phyloP scores from a whole-genome alignment of 139 green algal genomes.

The Ostreobium quekettii region DNA sequence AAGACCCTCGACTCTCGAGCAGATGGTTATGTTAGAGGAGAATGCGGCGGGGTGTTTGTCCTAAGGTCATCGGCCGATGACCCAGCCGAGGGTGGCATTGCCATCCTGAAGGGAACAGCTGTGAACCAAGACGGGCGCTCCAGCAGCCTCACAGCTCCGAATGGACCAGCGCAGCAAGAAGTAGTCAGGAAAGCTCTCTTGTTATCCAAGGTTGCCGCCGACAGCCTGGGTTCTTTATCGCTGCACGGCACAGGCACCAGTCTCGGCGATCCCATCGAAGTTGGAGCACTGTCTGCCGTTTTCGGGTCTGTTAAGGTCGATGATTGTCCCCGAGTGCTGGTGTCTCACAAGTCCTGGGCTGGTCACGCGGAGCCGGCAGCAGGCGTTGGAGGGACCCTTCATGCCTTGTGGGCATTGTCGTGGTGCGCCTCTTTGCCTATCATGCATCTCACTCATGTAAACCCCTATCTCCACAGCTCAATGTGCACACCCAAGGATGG shows the following conservation, averaged over 20 bases:
- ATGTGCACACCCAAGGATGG: constrained; percentile 1
- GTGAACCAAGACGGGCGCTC: constrained; percentile 71
- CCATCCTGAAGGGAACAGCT: constrained; percentile 31
- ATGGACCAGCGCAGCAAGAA: constrained; percentile 72
- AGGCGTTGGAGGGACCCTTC: constrained; percentile 52
- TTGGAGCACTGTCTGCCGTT: constrained; percentile 48
- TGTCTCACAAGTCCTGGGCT: constrained; percentile 65
- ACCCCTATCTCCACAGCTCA: constrained; percentile 36
- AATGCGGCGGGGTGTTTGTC: constrained; percentile 42
- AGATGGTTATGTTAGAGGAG: constrained; percentile 69
- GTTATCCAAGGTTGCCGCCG: background rate
- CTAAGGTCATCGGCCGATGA: constrained; percentile 10
- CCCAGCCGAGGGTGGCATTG: background rate
- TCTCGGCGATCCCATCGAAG: constrained; percentile 81
- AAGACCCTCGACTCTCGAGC: constrained; percentile 73
- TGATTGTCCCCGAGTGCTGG: constrained; percentile 37
- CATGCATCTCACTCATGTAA: constrained; percentile 41
- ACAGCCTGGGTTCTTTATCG: constrained; percentile 26
- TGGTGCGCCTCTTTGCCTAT: constrained; percentile 19
- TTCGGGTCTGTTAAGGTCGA: constrained; percentile 6
- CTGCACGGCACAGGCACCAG: constrained; percentile 65
- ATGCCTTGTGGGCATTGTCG: constrained; percentile 27
- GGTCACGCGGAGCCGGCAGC: constrained; percentile 81
- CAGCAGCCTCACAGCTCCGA: constrained; percentile 76
- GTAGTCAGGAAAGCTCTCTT: constrained; percentile 51